A percentile compares a stretch with the other conserved stretches of the same genome.
Conservation (phyloP, 1,284 basidiomycete genomes). For the Quambalaria eucalypti region DNA sequence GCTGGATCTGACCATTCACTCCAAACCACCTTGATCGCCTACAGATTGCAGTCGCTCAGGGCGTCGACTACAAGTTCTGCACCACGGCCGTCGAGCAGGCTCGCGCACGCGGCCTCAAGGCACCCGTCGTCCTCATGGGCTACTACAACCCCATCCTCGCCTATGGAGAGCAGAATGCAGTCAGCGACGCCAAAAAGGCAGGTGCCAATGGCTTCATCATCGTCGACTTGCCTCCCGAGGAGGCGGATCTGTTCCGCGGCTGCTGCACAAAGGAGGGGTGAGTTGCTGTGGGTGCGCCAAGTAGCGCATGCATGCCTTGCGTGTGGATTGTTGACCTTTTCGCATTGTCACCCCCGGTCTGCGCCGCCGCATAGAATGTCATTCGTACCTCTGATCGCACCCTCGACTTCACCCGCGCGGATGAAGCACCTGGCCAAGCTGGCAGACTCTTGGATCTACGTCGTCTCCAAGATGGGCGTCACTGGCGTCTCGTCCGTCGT, state of each 20-base stretch:
- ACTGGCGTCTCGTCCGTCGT: slow-evolving; percentile 77
- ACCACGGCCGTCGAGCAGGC: slow-evolving; percentile 72
- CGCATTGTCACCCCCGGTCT: too few relatives aligned
- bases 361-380: slow-evolving; percentile 61
- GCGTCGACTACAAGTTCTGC: slow-evolving; percentile 47
- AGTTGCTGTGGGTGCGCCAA: slow-evolving; percentile 39
- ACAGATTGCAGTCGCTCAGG: slow-evolving; percentile 34
- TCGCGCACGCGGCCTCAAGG: slow-evolving; percentile 67
- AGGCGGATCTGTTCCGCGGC: slow-evolving; percentile 78
- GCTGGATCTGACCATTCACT: too few relatives aligned
- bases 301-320: background rate
- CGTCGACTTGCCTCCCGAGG: slow-evolving; percentile 94
- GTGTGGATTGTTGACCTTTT: background rate
- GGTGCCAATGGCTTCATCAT: slow-evolving; percentile 97
- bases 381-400: slow-evolving; percentile 93
- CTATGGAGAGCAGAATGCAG: slow-evolving; percentile 87
- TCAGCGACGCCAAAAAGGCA: slow-evolving; percentile 73
- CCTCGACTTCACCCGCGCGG: slow-evolving; percentile 76
- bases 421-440: slow-evolving; percentile 85
- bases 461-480: slow-evolving; percentile 80
- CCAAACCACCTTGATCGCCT: background rate
- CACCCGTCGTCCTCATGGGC: slow-evolving; percentile 79
- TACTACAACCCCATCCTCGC: slow-evolving; percentile 75
- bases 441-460: slow-evolving; percentile 94
- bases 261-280: slow-evolving; percentile 74